Evolutionary conservation across 768 basidiomycete species (phyloP).

Genomic region (Gymnopilus junonius): DNA sequence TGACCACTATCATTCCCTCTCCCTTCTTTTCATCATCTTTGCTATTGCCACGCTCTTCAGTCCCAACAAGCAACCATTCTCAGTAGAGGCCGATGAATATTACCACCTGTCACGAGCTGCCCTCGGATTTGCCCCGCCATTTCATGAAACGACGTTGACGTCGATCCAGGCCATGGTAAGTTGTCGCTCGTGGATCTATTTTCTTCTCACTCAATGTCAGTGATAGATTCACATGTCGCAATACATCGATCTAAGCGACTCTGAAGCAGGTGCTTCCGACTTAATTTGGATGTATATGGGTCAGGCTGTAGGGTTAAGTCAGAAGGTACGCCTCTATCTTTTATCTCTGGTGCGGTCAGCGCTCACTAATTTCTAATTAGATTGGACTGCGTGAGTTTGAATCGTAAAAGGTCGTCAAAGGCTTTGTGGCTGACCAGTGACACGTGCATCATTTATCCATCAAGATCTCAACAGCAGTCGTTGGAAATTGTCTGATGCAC

Average conservation of each 20-base stretch:
- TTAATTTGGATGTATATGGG: conserved; percentile 63
- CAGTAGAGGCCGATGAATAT: conserved; percentile 62
- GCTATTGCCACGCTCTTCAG: conserved; percentile 71
- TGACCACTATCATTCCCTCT: conserved; percentile 50
- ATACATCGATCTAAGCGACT: conserved; percentile 62
- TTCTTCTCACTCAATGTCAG: background rate
- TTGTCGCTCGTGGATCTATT: background rate
- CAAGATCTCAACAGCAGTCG: conserved; percentile 63
- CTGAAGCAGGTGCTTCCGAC: conserved; percentile 48
- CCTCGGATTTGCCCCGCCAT: conserved; percentile 50
- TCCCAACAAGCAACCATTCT: conserved; percentile 47
- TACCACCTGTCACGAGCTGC: conserved; percentile 61
- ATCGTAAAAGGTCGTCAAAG: conserved; percentile 2
- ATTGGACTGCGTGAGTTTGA: conserved; percentile 60
- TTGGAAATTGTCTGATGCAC: conserved; percentile 57
- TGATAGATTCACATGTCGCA: conserved; percentile 44
- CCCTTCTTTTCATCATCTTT: conserved; percentile 69
- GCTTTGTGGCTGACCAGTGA: background rate
- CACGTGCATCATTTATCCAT: background rate
- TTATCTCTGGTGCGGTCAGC: background rate
- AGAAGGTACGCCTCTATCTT: conserved; percentile 50
- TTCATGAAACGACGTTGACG: conserved; percentile 53
- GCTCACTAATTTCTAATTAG: conserved; percentile 23
- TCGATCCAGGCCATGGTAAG: conserved; percentile 62
- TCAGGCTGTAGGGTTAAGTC: conserved; percentile 58